A percentile compares a stretch with the other conserved stretches of the same genome.
These are phyloP conservation scores for Nevesoporus exiguus DNA, from an alignment of 768 basidiomycete genomes.

Conservation along the genomic window DNA sequence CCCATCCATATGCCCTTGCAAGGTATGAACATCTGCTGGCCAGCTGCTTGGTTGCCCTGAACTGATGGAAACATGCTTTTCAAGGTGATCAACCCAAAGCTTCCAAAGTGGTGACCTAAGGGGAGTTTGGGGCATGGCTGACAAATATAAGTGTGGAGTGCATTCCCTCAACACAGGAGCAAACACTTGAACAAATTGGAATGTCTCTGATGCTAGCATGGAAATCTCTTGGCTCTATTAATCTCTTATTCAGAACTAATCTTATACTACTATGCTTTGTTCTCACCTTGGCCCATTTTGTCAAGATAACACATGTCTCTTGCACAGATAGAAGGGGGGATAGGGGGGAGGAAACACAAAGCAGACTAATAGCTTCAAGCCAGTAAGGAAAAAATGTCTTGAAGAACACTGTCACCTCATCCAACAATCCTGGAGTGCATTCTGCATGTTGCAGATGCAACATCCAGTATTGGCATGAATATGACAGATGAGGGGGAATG, in stretches of 20 bases:
- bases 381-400: not conserved
- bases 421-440: not conserved
- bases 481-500: not conserved
- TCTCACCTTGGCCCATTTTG: not conserved
- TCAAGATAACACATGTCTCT: not conserved
- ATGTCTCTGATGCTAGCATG: not conserved
- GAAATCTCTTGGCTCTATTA: not conserved
- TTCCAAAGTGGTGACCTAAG: slow-evolving; percentile 9
- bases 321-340: not conserved
- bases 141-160: not conserved
- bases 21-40: no score
- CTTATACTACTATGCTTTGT: not conserved
- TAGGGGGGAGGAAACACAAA: not conserved
- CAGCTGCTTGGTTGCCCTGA: no score
- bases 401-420: not conserved
- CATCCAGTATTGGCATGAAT: not conserved
- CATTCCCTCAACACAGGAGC: not conserved
- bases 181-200: not conserved
- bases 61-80: no score
- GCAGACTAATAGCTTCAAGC: not conserved
- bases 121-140: not conserved
- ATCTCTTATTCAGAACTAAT: not conserved
- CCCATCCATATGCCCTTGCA: no score
- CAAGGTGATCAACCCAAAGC: no score
- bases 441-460: not conserved